Percentiles rank a stretch among this genome's conserved stretches.
Conservation (phyloP, 208 protist genomes). For the Trypanosoma avium region DNA sequence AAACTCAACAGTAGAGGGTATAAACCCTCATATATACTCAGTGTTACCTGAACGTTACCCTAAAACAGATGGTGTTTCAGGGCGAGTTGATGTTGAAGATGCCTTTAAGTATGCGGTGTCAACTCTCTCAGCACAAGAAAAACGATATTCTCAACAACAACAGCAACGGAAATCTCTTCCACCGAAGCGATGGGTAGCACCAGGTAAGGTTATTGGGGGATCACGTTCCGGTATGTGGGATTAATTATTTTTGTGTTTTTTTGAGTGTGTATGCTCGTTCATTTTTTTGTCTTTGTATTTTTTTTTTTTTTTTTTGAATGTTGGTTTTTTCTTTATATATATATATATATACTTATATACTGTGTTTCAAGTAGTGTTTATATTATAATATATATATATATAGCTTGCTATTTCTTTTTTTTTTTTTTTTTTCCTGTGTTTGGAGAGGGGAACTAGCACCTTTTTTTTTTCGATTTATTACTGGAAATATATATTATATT, state of each 20-base stretch:
- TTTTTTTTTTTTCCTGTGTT: conserved; percentile 16
- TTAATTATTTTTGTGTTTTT: background rate
- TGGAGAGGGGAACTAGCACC: background rate
- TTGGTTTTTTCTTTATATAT: background rate
- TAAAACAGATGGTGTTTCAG: background rate
- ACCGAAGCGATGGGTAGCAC: conserved; percentile 9
- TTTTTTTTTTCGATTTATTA: background rate
- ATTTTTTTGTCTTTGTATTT: background rate
- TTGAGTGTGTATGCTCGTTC: background rate
- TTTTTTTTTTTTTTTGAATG: background rate
- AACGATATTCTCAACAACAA: background rate
- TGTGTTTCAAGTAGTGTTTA: background rate
- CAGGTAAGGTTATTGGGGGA: background rate
- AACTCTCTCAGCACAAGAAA: conserved; percentile 17
- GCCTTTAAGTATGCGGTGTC: conserved; percentile 12
- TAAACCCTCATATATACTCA: background rate
- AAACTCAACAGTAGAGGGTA: too few species aligned
- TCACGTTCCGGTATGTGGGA: background rate
- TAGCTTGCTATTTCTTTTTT: conserved; percentile 4
- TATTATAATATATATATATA: background rate
- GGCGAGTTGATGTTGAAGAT: background rate
- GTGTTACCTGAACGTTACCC: background rate
- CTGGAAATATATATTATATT: too few species aligned
- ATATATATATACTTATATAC: too few species aligned
- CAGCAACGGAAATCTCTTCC: background rate